phyloP scores from a whole-genome alignment of 164 flowering plant genomes.

The Chimonanthus praecox region DNA sequence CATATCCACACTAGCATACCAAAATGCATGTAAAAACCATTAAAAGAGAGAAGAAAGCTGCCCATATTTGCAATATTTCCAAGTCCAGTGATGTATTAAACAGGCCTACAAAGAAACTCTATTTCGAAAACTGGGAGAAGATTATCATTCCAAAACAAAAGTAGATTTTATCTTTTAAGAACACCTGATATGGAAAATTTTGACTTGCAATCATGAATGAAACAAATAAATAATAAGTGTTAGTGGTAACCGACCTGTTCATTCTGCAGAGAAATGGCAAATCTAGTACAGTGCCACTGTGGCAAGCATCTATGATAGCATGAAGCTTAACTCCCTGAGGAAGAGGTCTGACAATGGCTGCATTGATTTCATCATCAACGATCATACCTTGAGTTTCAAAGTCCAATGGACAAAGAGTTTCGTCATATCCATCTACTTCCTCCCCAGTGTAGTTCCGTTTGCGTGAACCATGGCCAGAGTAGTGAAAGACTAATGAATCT shows the following conservation, averaged over 20 bases:
- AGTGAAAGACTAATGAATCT: conserved; percentile 81
- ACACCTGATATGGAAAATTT: not conserved
- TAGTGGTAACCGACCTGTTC: conserved; percentile 45
- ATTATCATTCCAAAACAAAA: not conserved
- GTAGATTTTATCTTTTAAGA: not conserved
- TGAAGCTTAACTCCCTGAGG: conserved; percentile 79
- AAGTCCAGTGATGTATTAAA: not conserved
- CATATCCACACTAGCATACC: not conserved
- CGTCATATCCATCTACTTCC: conserved; percentile 91
- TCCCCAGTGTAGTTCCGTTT: conserved; percentile 78
- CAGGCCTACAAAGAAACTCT: not conserved
- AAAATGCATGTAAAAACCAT: not conserved
- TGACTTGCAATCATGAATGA: not conserved
- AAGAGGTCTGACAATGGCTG: conserved; percentile 69
- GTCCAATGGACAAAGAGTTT: conserved; percentile 81
- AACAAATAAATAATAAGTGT: not conserved
- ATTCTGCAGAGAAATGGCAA: conserved; percentile 81
- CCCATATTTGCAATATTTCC: not conserved
- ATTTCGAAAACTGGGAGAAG: not conserved
- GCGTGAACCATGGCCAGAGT: conserved; percentile 85
- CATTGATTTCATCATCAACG: conserved; percentile 87
- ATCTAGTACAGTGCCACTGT: conserved; percentile 86
- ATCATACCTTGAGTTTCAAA: conserved; percentile 93
- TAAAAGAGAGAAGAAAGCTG: not conserved
- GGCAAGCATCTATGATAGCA: conserved; percentile 87